A percentile compares a stretch with the other conserved stretches of the same genome.
Conservation (phyloP, 345 rosid genomes). For the Populus tremula region DNA sequence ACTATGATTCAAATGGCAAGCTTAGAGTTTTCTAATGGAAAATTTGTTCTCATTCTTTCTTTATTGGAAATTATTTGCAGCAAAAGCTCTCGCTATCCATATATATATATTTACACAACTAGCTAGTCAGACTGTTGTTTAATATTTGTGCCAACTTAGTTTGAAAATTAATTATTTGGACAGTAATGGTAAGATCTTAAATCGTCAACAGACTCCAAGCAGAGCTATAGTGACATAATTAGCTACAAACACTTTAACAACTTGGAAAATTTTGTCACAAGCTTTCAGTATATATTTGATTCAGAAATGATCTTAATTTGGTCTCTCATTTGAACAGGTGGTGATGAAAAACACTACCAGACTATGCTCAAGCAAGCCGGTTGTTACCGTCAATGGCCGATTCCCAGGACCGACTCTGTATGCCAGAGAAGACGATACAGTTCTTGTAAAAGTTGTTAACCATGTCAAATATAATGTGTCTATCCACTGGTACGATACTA, state of each 20-base stretch:
- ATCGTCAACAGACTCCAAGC: background rate
- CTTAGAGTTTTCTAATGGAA: background rate
- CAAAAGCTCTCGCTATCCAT: no score
- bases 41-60: background rate
- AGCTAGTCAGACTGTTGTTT: no score
- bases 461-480: conserved; percentile 58
- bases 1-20: background rate
- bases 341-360: conserved; percentile 38
- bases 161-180: background rate
- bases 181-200: background rate
- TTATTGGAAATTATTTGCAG: background rate
- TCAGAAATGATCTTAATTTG: background rate
- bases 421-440: conserved; percentile 52
- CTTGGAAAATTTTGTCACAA: background rate
- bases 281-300: background rate
- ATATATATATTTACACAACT: no score
- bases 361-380: conserved; percentile 41
- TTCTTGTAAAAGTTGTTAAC: conserved; percentile 55
- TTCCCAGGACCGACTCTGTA: conserved; percentile 56
- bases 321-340: conserved; percentile 21
- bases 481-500: conserved; percentile 52
- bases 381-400: conserved; percentile 41
- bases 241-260: background rate
- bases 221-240: background rate
- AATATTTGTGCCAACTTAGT: background rate